Evolutionary conservation across 768 basidiomycete species (phyloP), one percentile per base, ranked within the genome.

Genomic region (Auriscalpium vulgare): DNA sequence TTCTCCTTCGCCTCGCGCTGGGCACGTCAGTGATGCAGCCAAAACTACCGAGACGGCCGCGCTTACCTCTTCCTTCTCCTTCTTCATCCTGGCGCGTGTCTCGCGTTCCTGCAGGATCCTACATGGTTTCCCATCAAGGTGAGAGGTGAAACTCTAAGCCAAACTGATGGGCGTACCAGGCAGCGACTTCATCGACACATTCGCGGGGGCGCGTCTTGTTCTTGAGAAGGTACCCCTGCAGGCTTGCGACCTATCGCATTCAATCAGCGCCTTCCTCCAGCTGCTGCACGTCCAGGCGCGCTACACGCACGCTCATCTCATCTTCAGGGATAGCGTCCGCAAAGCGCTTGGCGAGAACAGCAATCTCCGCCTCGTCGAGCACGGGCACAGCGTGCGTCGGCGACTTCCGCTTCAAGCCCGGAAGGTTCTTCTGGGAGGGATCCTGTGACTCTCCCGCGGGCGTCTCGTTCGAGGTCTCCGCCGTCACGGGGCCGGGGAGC

Each of bases 181-280:
- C 84, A 35, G 69, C 75, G 23, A 87, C 86, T 67, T 91, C 90
- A 6, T 85, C 84, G 9, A 93, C 90, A 60, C 85, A 88, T 69
- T 92, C 88, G 57, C 80, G 78, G 43, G 91, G 91, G n/a, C 91
- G 84, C 11, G 91, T 85, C 78, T 93, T 91, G 70, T 92, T 92
- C 78, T 87, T 88, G 56, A 91, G 75, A 40, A 93, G 77, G 68
- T 92, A 92, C 2, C 91, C 91, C 74, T 92, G 91, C 61, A 92
- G 77, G 49, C 80, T 76, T 29, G 91, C 91, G 56, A 92, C 88
- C 88, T 90, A 64, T 36, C 17, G 55, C 37, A 47, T 17, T 55
- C 19, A 37, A 37, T 43, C 23, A 21, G 35, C 36, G 36, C 55
- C 54, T 40, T 56, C 55, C 58, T 54, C 51, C 11, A 47, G 19